Conservation (phyloP, 306 rosid genomes). For the Senna tora region DNA sequence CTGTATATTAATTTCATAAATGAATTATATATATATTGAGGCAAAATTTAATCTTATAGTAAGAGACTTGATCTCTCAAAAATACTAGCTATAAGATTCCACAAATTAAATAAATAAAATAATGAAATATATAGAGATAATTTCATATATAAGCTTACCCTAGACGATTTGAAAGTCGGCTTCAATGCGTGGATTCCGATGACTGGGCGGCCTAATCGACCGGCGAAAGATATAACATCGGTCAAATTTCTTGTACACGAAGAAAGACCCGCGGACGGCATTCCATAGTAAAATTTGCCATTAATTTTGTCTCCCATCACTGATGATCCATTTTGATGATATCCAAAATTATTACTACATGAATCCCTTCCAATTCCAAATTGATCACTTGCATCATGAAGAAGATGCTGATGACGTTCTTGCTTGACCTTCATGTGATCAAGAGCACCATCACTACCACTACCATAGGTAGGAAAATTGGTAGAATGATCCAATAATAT, state of each 20-base stretch:
- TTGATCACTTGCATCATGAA: slow-evolving; percentile 39
- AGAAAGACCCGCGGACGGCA: slow-evolving; percentile 46
- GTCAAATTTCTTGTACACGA: slow-evolving; percentile 57
- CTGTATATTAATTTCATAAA: slow-evolving; percentile 37
- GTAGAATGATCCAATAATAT: slow-evolving; percentile 46
- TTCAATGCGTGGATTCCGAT: slow-evolving; percentile 55
- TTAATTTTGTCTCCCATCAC: background rate
- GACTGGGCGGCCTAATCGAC: slow-evolving; percentile 57
- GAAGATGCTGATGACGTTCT: slow-evolving; percentile 12
- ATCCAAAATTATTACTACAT: slow-evolving; percentile 41
- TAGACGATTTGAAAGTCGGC: slow-evolving; percentile 49
- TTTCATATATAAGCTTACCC: slow-evolving; percentile 38
- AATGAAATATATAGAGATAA: background rate
- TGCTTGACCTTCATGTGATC: slow-evolving; percentile 46
- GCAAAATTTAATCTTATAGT: too few species aligned
- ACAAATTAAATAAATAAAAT: too few species aligned
- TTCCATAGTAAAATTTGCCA: slow-evolving; percentile 44
- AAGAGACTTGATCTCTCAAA: too few species aligned
- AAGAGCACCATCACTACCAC: slow-evolving; percentile 18
- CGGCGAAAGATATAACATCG: slow-evolving; percentile 69
- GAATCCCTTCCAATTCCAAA: slow-evolving; percentile 46
- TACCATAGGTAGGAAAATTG: slow-evolving; percentile 36
- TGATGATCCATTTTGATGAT: slow-evolving; percentile 46
- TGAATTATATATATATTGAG: too few species aligned
- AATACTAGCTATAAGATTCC: too few species aligned